phyloP scores from a whole-genome alignment of 805 yeast genomes.

The Novakomyces olei region DNA sequence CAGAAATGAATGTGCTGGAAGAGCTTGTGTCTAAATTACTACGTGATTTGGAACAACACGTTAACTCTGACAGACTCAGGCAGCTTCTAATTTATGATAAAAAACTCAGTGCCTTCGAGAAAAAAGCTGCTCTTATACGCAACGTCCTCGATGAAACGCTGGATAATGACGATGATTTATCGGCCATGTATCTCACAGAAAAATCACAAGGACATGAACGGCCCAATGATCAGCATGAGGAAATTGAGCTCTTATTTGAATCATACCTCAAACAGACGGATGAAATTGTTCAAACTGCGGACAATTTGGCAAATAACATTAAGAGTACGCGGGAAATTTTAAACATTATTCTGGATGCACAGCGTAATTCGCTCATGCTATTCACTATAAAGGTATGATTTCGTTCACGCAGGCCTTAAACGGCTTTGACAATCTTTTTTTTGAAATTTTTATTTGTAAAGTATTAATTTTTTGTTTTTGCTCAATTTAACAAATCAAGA shows the following conservation, averaged over 20 bases:
- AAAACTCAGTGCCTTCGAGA: constrained; percentile 59
- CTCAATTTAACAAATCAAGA: constrained; percentile 62
- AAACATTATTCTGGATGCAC: constrained; percentile 77
- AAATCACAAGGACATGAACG: constrained; percentile 26
- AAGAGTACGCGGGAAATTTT: constrained; percentile 87
- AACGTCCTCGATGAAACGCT: constrained; percentile 67
- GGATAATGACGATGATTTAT: constrained; percentile 71
- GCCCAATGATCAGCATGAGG: constrained; percentile 34
- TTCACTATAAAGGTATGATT: neutral
- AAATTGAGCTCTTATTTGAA: constrained; percentile 74
- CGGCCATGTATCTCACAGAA: constrained; percentile 58
- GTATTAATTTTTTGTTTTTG: too few relatives aligned
- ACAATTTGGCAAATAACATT: constrained; percentile 56
- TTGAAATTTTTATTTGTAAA: too few relatives aligned
- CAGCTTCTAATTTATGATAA: constrained; percentile 67
- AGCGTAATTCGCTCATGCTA: constrained; percentile 79
- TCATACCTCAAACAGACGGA: constrained; percentile 79
- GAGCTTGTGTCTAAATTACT: constrained; percentile 55
- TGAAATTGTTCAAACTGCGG: constrained; percentile 81
- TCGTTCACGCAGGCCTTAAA: too few relatives aligned
- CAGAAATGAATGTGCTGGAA: constrained; percentile 70
- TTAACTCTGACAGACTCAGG: constrained; percentile 58
- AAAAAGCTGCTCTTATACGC: constrained; percentile 60
- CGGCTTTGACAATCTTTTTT: too few relatives aligned
- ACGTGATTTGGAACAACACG: constrained; percentile 55